A percentile compares a stretch with the other conserved stretches of the same genome.
Evolutionary conservation across 78 protist genomes (phyloP).

Genomic region (Dictyostelium intermedium): DNA sequence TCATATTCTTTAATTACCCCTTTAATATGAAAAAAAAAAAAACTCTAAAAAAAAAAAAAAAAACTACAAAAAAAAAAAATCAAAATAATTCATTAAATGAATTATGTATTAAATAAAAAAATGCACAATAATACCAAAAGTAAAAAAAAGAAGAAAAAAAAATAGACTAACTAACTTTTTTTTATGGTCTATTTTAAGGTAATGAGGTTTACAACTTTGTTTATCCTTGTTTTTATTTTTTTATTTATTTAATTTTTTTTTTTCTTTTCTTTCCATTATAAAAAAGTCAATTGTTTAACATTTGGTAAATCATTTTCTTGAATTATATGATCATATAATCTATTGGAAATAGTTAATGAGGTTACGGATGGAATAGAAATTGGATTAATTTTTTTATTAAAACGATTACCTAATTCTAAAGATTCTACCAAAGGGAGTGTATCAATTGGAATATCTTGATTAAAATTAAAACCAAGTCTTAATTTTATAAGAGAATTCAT

Average conservation of each 20-base stretch:
- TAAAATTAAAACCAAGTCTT: neutral
- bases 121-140: neutral
- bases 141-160: neutral
- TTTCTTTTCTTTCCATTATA: too few relatives aligned
- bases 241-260: too few relatives aligned
- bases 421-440: neutral
- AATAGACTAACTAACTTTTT: neutral
- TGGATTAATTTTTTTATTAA: neutral
- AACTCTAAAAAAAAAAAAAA: too few relatives aligned
- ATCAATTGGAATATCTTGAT: neutral
- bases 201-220: too few relatives aligned
- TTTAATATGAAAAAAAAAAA: neutral
- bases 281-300: neutral
- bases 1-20: neutral
- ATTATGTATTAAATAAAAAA: neutral
- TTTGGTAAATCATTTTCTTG: neutral
- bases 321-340: neutral
- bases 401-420: neutral
- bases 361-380: neutral
- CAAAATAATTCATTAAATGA: neutral
- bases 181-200: too few relatives aligned
- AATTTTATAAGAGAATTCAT: neutral
- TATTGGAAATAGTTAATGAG: neutral
- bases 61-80: too few relatives aligned
- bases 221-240: too few relatives aligned